Base-by-base conservation (phyloP, 805 yeast species). In the Candida rishiriensis region DNA sequence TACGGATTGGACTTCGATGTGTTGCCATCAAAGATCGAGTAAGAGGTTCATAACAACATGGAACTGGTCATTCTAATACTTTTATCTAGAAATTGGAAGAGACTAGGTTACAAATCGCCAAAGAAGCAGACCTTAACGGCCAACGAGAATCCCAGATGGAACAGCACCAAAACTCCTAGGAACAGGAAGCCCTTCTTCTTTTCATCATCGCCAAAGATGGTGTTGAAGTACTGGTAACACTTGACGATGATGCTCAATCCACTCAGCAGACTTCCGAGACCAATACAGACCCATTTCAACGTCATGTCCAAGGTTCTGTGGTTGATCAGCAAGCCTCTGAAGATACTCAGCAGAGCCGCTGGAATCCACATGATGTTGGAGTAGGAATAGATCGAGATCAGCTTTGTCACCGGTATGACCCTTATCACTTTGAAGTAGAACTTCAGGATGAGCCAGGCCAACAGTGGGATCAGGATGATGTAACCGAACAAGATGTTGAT, bases 301-400 rank as follows among this genome's bases (percentile, higher is more conserved):
- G 75, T 54, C 36, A 56, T 57, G 16, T 79, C 74, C 41, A 77
- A 59, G 3, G 73, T 52, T 3, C 67, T 58, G 37, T 74, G 68
- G 47, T 73, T 67, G 7, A 74, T 66, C 26, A 81, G 63, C 3
- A 83, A 60, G 1, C 81, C 81, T 42, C 85, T 74, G 30, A 82
- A 61, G 12, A 85, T 71, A 46, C 79, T 75, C 29, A 82, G 57
- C 1, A 83, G 59, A 0, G 90, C 83, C 17, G 88, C 82, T 1
- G 96, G 95, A n/a, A 85, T 68, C 97, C 97, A 90, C 46, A 81
- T 75, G 5, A 84, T 66, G 56, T 85, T 85, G 15, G 96, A 76
- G 65, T 91, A 90, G 2, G 97, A 96, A 64, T 85, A 90, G 30
- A 88, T 73, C 4, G 91, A 79, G 2, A 90, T 66, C 40, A 86